Base-by-base conservation (phyloP, 768 basidiomycete species). In the Phanerodontia chrysosporium region DNA sequence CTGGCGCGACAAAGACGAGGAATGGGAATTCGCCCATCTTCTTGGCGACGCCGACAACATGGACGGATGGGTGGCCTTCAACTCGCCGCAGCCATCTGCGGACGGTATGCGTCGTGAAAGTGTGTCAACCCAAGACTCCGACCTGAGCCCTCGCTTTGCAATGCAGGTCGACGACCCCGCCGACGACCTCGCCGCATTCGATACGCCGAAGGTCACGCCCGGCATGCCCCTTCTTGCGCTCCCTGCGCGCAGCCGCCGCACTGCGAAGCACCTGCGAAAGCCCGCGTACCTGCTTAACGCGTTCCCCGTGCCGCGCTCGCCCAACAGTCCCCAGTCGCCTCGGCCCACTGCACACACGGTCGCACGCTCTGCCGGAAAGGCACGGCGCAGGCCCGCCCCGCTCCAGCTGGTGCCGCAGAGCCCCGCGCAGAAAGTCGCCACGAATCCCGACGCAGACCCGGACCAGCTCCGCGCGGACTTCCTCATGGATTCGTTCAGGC, bases 1-100 rank as follows among this genome's bases (percentile, higher is more conserved):
- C 14, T 90, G 88, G 86, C 79, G 81, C 76, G 89, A 90, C 64
- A 81, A 79, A 55, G 86, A 87, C 12, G 89, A 90, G 69, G 81
- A 85, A 65, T 76, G 80, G 78, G 89, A 90, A 66, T 88, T 84
- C 62, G 75, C 78, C 14, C 84, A 82, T 58, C 78, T 90, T 9
- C 76, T 90, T 29, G 74, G 71, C 45, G 76, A 74, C 25, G 68
- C 74, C 14, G 67, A 72, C 13, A 70, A 66, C 29, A 61, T 64
- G 60, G 59, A 62, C 25, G 63, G 66, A 44, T 74, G 75, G 51
- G 69, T 67, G n/a, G 73, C 72, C 36, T 83, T 81, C 75, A 68
- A 66, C 10, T 68, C 67, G 49, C 64, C 65, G n/a, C 63, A 13
- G 32, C 21, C 7, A 22, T 2, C 59, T 61, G 0, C 57, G 61